Base-by-base conservation (phyloP, 2,329 filamentous ascomycete genomes). In the Fusarium protoensiforme region DNA sequence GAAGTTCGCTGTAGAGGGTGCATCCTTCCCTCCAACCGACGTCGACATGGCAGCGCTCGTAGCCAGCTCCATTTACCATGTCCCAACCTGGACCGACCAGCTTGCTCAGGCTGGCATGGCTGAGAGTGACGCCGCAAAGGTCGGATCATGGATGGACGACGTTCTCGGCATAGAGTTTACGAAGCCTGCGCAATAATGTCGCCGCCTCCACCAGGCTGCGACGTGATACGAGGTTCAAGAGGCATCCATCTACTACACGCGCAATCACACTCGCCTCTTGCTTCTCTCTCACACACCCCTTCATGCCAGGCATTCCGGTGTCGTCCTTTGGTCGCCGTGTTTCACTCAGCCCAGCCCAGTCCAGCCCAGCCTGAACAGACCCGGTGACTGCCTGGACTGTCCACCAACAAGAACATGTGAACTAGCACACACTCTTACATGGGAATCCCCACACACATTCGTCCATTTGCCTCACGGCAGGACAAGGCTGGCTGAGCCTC, bases 131-230 rank as follows among this genome's bases (percentile, higher is more conserved):
- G 76, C 79, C 36, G 58, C 57, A 43, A 54, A 73, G 64, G 61
- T 79, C 48, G 80, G 80, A 7, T 22, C 64, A 27, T 82, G 80
- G 80, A 75, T 82, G 76, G 77, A 82, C 54, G 60, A 65, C 2
- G 67, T 81, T 20, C 70, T 82, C 13, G 80, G 80, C n/a, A 75
- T 75, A 10, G 74, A 73, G 6, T 82, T 81, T 41, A 81, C 75
- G 27, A 77, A 69, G 48, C 67, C 68, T 41, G 35, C 58, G 51
- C 65, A 77, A 61, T 74, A 69, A 68, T 51, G n/a, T 46, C 65
- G 29, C 38, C 27, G 29, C 38, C 27, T 43, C 57, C 36, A 53
- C 48, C 58, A 72, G 67, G 70, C 61, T 70, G 67, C 62, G 69
- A 60, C 39, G 60, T 62, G 69, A 73, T 71, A 64, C 57, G 69